phyloP scores from a whole-genome alignment of 2,329 filamentous ascomycete species.

The Fusarium sp. region DNA sequence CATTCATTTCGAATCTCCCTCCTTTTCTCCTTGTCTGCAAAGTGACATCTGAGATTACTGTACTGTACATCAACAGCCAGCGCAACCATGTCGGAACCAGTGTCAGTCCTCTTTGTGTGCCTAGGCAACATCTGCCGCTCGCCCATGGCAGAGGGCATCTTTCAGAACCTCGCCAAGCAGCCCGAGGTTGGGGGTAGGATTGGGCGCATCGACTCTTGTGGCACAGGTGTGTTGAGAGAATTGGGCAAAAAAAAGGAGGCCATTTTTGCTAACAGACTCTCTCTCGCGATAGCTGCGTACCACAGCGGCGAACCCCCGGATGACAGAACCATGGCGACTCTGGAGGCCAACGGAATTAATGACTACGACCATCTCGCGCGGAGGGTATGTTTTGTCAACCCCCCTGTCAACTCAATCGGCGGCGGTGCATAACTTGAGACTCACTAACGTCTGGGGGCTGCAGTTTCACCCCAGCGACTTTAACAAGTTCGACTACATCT shows the following conservation, averaged over 20 bases:
- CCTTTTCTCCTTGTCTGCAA: conserved; percentile 7
- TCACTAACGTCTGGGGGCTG: conserved; percentile 7
- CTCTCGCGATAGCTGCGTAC: conserved; percentile 72
- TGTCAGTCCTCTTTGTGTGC: conserved; percentile 93
- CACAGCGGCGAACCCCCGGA: conserved; percentile 83
- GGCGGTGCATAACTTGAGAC: not conserved
- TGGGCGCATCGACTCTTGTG: conserved; percentile 83
- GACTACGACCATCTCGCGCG: conserved; percentile 82
- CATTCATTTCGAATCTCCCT: conserved; percentile 30
- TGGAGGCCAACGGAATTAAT: conserved; percentile 78
- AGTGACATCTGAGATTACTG: not conserved
- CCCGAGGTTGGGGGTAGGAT: conserved; percentile 70
- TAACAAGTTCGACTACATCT: conserved; percentile 87
- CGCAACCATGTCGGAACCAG: conserved; percentile 50
- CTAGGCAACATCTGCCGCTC: conserved; percentile 95
- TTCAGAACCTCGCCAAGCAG: conserved; percentile 75
- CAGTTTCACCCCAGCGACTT: conserved; percentile 77
- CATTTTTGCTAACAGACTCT: conserved; percentile 9
- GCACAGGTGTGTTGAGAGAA: conserved; percentile 67
- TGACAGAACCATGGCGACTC: conserved; percentile 82
- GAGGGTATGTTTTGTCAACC: conserved; percentile 62
- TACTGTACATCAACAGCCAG: not conserved
- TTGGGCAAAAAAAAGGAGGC: not conserved
- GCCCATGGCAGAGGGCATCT: conserved; percentile 96
- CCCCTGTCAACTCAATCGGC: not conserved